Conservation (phyloP, 768 basidiomycete genomes). For the Lactarius sp. region DNA sequence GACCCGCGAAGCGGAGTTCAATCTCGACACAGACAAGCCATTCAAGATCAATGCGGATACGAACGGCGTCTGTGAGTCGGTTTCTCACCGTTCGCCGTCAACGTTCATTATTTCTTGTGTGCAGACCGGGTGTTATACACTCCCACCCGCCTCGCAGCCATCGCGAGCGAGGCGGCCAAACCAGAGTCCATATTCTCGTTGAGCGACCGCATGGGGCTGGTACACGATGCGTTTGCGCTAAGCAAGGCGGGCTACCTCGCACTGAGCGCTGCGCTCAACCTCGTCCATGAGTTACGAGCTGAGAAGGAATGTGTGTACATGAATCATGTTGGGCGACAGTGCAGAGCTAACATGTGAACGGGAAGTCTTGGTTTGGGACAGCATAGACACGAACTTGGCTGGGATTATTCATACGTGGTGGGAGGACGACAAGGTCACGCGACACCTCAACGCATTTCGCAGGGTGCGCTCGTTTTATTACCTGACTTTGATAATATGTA, state of each 20-base stretch:
- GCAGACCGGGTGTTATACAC: conserved; percentile 84
- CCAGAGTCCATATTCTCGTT: conserved; percentile 60
- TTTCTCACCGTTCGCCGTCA: not conserved
- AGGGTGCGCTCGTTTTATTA: conserved; percentile 38
- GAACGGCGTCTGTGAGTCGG: conserved; percentile 74
- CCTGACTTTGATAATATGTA: not conserved
- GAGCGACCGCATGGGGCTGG: conserved; percentile 85
- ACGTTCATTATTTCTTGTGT: conserved; percentile 4
- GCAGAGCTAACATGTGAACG: conserved; percentile 7
- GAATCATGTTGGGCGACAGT: not conserved
- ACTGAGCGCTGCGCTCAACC: conserved; percentile 69
- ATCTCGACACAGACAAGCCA: conserved; percentile 65
- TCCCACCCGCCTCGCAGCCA: conserved; percentile 67
- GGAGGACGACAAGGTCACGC: conserved; percentile 59
- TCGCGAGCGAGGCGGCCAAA: conserved; percentile 77
- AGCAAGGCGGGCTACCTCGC: conserved; percentile 75
- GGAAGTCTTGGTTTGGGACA: conserved; percentile 80
- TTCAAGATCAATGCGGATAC: conserved; percentile 93
- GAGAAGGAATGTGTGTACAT: conserved; percentile 68
- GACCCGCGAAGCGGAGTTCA: conserved; percentile 60
- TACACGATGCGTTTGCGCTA: conserved; percentile 77
- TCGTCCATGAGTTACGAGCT: conserved; percentile 60
- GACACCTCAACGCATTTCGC: conserved; percentile 55
- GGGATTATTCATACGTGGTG: conserved; percentile 70
- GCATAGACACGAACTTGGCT: conserved; percentile 53